Evolutionary conservation across 352 stramenopile genomes (phyloP).

Genomic region (Globisporangium megalacanthum): DNA sequence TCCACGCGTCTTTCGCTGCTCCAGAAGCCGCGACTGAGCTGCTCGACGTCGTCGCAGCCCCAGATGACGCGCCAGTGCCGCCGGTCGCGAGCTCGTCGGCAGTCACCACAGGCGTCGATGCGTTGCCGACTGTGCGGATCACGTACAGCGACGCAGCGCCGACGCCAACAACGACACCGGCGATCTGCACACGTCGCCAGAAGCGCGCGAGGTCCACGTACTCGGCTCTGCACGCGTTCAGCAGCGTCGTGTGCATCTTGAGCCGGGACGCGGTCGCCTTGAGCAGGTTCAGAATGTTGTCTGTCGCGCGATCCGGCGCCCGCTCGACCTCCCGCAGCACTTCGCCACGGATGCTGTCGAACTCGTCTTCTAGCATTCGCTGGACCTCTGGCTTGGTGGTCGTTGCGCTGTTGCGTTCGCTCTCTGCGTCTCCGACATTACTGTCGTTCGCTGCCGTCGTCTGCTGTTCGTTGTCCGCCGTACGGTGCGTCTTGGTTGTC

Average conservation of each 20-base stretch:
- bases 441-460: slow-evolving; percentile 4
- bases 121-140: slow-evolving; percentile 56
- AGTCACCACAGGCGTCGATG: slow-evolving; percentile 23
- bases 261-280: slow-evolving; percentile 72
- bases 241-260: slow-evolving; percentile 81
- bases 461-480: slow-evolving; percentile 9
- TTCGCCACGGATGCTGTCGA: slow-evolving; percentile 79
- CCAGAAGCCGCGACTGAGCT: slow-evolving; percentile 6
- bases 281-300: slow-evolving; percentile 79
- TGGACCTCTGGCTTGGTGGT: slow-evolving; percentile 30
- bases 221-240: slow-evolving; percentile 75
- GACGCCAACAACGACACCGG: slow-evolving; percentile 47
- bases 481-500: slow-evolving; percentile 6
- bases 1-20: slow-evolving; percentile 31
- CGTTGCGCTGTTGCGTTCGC: slow-evolving; percentile 2
- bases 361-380: slow-evolving; percentile 79
- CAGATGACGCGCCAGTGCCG: background rate
- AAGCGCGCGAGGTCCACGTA: slow-evolving; percentile 67
- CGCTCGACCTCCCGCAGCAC: slow-evolving; percentile 80
- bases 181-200: slow-evolving; percentile 71
- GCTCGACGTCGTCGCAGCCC: background rate
- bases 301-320: slow-evolving; percentile 73
- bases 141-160: slow-evolving; percentile 71
- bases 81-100: slow-evolving; percentile 17
- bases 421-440: slow-evolving; percentile 2